Evolutionary conservation across 1,284 basidiomycete genomes (phyloP).

Genomic region (Uromyces viciae-fabae): DNA sequence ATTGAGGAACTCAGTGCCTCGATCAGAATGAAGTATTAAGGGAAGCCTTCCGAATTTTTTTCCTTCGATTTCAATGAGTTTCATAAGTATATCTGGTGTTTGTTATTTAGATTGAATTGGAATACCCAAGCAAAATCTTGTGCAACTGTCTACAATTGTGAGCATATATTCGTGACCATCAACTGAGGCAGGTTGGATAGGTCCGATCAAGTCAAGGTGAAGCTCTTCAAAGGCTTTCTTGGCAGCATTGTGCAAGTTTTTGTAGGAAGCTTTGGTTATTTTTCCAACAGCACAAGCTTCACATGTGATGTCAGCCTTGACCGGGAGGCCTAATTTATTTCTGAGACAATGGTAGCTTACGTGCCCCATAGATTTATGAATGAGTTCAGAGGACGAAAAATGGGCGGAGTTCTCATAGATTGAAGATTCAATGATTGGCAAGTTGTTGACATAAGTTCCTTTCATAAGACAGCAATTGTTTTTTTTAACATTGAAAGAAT

Average conservation of each 20-base stretch:
- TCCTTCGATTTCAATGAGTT: neutral
- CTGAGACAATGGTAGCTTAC: neutral
- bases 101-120: neutral
- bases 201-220: neutral
- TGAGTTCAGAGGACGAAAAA: neutral
- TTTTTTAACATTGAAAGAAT: neutral
- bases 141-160: neutral
- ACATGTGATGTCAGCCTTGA: neutral
- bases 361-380: neutral
- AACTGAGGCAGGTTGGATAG: neutral
- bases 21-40: neutral
- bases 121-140: neutral
- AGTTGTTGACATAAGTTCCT: neutral
- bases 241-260: neutral
- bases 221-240: neutral
- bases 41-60: neutral
- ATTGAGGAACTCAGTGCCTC: neutral
- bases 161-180: neutral
- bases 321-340: neutral
- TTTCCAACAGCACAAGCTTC: neutral
- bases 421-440: neutral
- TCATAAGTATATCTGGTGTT: neutral
- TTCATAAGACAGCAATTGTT: neutral
- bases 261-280: neutral
- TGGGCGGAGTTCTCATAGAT: neutral